Conservation (phyloP, 2,329 filamentous ascomycete species). For the Beauveria australis region DNA sequence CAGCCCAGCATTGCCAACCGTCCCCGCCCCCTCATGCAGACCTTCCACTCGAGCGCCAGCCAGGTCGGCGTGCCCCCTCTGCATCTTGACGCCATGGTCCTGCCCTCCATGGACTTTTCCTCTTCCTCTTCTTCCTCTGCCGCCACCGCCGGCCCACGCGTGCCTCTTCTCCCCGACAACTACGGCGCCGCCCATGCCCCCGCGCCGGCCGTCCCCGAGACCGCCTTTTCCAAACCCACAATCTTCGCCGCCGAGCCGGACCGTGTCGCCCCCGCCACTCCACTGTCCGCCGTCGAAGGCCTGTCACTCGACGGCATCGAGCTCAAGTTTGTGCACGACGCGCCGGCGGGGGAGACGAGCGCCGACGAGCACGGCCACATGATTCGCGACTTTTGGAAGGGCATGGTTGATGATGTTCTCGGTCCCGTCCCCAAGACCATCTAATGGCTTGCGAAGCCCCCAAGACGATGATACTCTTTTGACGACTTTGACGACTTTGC, state of each 20-base stretch:
- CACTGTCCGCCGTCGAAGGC: constrained; percentile 51
- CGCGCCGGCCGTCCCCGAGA: constrained; percentile 29
- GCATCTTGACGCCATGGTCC: constrained; percentile 44
- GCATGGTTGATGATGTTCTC: constrained; percentile 44
- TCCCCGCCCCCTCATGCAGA: constrained; percentile 54
- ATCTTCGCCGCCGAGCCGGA: constrained; percentile 51
- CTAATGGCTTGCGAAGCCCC: not conserved
- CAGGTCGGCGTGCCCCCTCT: constrained; percentile 31
- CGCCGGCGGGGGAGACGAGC: constrained; percentile 13
- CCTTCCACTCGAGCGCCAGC: constrained; percentile 44
- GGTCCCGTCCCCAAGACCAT: constrained; percentile 13
- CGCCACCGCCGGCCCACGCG: constrained; percentile 36
- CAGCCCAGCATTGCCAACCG: constrained; percentile 36
- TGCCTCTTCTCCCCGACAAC: constrained; percentile 55
- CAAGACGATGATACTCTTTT: not conserved
- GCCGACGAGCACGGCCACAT: constrained; percentile 32
- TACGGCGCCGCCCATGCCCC: constrained; percentile 36
- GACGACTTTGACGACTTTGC: constrained; percentile 3
- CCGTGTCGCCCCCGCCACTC: constrained; percentile 38
- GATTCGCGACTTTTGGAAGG: constrained; percentile 47
- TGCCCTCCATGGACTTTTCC: constrained; percentile 36
- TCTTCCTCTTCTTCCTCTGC: constrained; percentile 12
- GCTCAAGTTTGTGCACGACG: constrained; percentile 42
- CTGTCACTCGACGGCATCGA: constrained; percentile 48
- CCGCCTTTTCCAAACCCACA: constrained; percentile 31